These are phyloP conservation scores for Clonostachys byssicola DNA, from an alignment of 2,329 filamentous ascomycete genomes.

Conservation along the genomic window DNA sequence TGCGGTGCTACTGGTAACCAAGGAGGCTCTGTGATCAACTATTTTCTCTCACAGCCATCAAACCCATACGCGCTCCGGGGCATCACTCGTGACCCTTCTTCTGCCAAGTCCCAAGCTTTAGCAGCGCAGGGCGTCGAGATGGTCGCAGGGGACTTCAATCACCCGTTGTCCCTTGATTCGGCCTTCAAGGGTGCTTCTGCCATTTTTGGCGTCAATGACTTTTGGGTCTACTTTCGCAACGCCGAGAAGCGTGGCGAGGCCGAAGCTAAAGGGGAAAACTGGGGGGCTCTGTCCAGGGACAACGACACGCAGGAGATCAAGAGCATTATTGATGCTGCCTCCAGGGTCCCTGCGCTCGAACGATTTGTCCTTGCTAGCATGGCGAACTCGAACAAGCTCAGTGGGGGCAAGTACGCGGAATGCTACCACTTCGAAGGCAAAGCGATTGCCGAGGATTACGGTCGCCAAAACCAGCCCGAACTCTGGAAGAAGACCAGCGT, in stretches of 20 bases:
- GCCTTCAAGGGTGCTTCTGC: constrained; percentile 8
- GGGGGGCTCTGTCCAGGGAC: no score
- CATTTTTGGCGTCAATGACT: constrained; percentile 6
- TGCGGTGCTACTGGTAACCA: constrained; percentile 3
- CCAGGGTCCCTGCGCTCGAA: constrained; percentile 12
- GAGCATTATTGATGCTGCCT: constrained; percentile 8
- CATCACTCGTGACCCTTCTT: constrained; percentile 4
- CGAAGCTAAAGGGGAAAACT: constrained; percentile 3
- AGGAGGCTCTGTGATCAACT: constrained; percentile 7
- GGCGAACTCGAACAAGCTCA: constrained; percentile 35
- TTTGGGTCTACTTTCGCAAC: constrained; percentile 4
- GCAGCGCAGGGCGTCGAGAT: constrained; percentile 6
- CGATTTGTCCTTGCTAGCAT: constrained; percentile 42
- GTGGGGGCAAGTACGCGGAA: constrained; percentile 31
- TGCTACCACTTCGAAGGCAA: constrained; percentile 46
- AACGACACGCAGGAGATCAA: constrained; percentile 7
- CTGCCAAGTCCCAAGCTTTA: constrained; percentile 1
- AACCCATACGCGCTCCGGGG: constrained; percentile 6
- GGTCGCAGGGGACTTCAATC: constrained; percentile 6
- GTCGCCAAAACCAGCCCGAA: constrained; percentile 3
- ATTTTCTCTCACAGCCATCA: constrained; percentile 2
- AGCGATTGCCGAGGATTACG: constrained; percentile 26
- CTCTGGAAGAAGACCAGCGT: constrained; percentile 2
- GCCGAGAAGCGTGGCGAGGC: constrained; percentile 1
- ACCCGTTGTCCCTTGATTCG: constrained; percentile 1